These are phyloP conservation scores for Aureobasidium melanogenum DNA, from an alignment of 2,329 filamentous ascomycete species.

Conservation along the genomic window DNA sequence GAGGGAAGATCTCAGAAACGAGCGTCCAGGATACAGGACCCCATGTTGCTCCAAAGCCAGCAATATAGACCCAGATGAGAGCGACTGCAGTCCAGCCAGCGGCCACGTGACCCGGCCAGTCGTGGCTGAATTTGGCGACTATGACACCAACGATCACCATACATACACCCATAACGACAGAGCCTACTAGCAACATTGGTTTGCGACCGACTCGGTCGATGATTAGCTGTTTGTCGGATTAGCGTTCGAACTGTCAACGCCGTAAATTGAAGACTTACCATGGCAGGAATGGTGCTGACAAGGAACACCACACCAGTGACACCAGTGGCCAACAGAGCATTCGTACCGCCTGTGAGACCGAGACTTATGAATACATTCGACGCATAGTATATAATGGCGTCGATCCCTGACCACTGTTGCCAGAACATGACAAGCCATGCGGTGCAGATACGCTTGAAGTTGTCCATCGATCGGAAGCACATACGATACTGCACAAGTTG, in stretches of 20 bases:
- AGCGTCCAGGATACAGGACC: constrained; percentile 64
- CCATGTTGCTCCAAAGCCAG: constrained; percentile 70
- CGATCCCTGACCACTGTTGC: constrained; percentile 45
- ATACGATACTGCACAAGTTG: constrained; percentile 44
- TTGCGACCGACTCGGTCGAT: constrained; percentile 62
- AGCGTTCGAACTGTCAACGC: constrained; percentile 41
- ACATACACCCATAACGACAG: constrained; percentile 5
- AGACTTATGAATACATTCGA: constrained; percentile 41
- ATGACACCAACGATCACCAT: constrained; percentile 39
- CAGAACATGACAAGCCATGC: constrained; percentile 41
- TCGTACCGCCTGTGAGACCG: constrained; percentile 37
- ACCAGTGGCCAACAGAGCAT: constrained; percentile 57
- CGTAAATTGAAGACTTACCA: constrained; percentile 30
- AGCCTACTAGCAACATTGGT: constrained; percentile 37
- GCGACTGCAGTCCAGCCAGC: constrained; percentile 61
- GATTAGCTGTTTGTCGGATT: constrained; percentile 31
- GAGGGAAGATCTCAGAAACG: constrained; percentile 64
- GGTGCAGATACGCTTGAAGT: constrained; percentile 58
- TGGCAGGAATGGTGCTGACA: constrained; percentile 56
- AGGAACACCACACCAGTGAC: constrained; percentile 66
- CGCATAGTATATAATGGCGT: constrained; percentile 39
- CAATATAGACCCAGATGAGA: constrained; percentile 65
- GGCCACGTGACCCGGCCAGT: constrained; percentile 47
- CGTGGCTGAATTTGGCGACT: background rate
- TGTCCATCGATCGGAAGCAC: constrained; percentile 49